Conservation (phyloP, 108 stramenopile species). For the Epithemia pelagica region DNA sequence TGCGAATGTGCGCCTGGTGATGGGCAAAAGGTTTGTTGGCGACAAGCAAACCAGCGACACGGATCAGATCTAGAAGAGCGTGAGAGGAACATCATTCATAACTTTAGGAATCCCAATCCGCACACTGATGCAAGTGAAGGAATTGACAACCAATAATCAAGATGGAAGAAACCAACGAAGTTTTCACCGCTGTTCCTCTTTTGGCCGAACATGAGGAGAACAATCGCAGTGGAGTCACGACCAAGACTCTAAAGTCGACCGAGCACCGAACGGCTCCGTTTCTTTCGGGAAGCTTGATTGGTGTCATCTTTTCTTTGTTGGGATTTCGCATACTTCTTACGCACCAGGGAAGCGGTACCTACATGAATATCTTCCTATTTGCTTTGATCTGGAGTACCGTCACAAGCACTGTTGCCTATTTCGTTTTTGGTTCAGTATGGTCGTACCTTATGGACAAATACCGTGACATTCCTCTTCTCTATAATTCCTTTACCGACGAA, state of each 20-base stretch:
- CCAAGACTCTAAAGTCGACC: neutral
- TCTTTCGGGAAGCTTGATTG: constrained; percentile 2
- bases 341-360: neutral
- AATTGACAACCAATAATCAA: no score
- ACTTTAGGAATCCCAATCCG: no score
- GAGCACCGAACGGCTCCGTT: neutral
- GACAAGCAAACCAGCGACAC: no score
- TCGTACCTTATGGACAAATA: neutral
- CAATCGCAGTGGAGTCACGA: neutral
- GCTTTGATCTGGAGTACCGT: constrained; percentile 9
- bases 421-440: neutral
- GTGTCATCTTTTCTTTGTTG: neutral
- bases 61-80: no score
- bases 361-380: constrained; percentile 4
- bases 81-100: no score
- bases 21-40: no score
- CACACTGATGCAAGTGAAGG: no score
- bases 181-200: neutral
- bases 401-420: constrained; percentile 2
- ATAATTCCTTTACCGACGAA: neutral
- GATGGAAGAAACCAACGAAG: neutral
- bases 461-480: neutral
- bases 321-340: constrained; percentile 4
- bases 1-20: no score
- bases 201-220: neutral